phyloP scores from a whole-genome alignment of 768 basidiomycete species.

The Udeniomyces megalosporus region DNA sequence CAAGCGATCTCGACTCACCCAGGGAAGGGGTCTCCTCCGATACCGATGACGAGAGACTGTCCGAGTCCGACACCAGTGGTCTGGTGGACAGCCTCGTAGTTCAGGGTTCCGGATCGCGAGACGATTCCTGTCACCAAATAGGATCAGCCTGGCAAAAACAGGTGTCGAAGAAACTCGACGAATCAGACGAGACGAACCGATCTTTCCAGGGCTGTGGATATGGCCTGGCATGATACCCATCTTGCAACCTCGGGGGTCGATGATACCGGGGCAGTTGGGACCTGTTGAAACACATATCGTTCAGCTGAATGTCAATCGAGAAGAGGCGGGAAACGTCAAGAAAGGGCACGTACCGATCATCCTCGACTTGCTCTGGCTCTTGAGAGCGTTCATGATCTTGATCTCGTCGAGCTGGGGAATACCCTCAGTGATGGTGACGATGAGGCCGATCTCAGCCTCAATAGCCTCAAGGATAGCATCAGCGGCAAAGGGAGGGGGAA shows the following conservation, averaged over 20 bases:
- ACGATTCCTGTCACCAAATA: conserved; percentile 50
- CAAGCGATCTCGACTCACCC: conserved; percentile 18
- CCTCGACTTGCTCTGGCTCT: conserved; percentile 81
- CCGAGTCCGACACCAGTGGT: conserved; percentile 91
- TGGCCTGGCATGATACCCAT: conserved; percentile 96
- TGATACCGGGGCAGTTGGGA: conserved; percentile 97
- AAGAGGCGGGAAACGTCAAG: too few relatives aligned
- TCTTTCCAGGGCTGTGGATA: conserved; percentile 90
- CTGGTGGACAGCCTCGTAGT: conserved; percentile 94
- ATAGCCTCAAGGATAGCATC: conserved; percentile 98
- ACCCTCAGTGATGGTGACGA: conserved; percentile 97
- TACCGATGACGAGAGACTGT: conserved; percentile 89
- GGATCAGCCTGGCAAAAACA: background rate
- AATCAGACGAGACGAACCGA: conserved; percentile 40
- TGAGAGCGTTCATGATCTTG: conserved; percentile 80
- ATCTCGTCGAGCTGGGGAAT: conserved; percentile 97
- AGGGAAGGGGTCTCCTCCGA: conserved; percentile 53
- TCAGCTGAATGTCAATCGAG: too few relatives aligned
- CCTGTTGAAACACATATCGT: too few relatives aligned
- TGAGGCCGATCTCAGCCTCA: conserved; percentile 90
- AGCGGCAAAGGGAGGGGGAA: conserved; percentile 88
- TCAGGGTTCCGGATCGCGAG: conserved; percentile 86
- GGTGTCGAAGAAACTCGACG: too few relatives aligned
- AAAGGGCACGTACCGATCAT: conserved; percentile 51
- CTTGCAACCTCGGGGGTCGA: conserved; percentile 93